phyloP scores from a whole-genome alignment of 2,329 filamentous ascomycete genomes.

The Apiospora pterosperma region DNA sequence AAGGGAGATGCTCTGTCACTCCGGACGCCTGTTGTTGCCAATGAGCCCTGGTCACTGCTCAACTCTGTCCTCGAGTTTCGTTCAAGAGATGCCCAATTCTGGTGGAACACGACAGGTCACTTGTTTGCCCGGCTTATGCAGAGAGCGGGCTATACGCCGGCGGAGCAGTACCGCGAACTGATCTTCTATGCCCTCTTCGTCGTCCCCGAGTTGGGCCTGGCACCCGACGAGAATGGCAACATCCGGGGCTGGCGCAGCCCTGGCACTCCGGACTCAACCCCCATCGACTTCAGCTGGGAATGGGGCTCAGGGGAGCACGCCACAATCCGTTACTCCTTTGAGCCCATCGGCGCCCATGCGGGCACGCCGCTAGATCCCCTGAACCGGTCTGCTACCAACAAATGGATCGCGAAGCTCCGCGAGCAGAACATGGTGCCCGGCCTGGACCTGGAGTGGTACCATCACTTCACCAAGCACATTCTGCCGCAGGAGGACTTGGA shows the following conservation, averaged over 20 bases:
- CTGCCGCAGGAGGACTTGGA: neutral
- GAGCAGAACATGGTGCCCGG: slow-evolving; percentile 6
- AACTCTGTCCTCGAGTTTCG: neutral
- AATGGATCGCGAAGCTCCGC: slow-evolving; percentile 2
- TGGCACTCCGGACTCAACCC: slow-evolving; percentile 3
- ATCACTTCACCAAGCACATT: neutral
- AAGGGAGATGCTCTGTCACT: neutral
- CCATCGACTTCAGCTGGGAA: slow-evolving; percentile 6
- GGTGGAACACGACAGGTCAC: slow-evolving; percentile 2
- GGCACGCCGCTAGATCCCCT: slow-evolving; percentile 3
- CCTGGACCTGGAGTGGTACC: slow-evolving; percentile 4
- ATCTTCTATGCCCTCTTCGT: slow-evolving; percentile 5
- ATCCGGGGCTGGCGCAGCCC: slow-evolving; percentile 2
- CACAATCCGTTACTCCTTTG: slow-evolving; percentile 3
- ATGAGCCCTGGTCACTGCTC: neutral
- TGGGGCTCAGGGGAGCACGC: neutral
- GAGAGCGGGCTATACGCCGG: neutral
- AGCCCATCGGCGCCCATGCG: neutral
- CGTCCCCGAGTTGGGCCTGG: neutral
- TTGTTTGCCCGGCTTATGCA: neutral
- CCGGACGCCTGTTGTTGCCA: neutral
- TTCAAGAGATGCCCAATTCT: neutral
- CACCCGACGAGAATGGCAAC: slow-evolving; percentile 3
- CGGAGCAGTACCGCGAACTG: slow-evolving; percentile 4
- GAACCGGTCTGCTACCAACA: neutral